Evolutionary conservation across 176 grass and related monocot species (phyloP).

Genomic region (Rhipidocladum racemiflorum): DNA sequence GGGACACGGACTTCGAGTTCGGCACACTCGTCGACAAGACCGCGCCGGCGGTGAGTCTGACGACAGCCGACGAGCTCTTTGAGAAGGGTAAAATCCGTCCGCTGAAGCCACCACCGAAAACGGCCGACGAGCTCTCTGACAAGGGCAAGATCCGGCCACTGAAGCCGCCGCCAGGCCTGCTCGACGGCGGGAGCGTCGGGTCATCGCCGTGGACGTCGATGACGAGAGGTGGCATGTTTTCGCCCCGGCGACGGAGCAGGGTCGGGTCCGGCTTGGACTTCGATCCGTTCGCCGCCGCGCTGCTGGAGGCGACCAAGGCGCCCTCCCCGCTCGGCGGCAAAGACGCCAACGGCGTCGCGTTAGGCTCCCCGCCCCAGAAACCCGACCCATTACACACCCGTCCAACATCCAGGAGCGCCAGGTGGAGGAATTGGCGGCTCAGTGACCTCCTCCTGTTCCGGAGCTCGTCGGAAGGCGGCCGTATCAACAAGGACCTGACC

Average conservation of each 20-base stretch:
- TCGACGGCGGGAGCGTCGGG: constrained; percentile 40
- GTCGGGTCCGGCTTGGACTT: constrained; percentile 63
- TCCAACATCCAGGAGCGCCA: constrained; percentile 29
- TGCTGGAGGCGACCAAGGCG: constrained; percentile 62
- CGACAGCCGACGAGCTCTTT: constrained; percentile 62
- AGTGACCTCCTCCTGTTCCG: constrained; percentile 81
- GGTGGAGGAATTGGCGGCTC: constrained; percentile 71
- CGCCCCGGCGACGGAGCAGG: constrained; percentile 43
- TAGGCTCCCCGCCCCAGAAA: constrained; percentile 14
- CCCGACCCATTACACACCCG: not conserved
- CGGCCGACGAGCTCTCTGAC: constrained; percentile 50
- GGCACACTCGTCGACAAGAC: constrained; percentile 36
- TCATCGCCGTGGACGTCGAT: constrained; percentile 59
- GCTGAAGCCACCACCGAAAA: constrained; percentile 48
- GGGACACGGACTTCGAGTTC: constrained; percentile 72
- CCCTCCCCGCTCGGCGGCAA: constrained; percentile 56
- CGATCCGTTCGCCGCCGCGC: constrained; percentile 79
- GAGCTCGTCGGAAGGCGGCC: constrained; percentile 62
- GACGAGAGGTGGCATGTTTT: constrained; percentile 33
- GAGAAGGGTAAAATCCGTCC: constrained; percentile 58
- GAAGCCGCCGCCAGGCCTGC: constrained; percentile 81
- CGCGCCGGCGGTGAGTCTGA: constrained; percentile 27
- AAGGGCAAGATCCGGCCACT: constrained; percentile 57
- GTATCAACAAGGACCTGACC: constrained; percentile 43
- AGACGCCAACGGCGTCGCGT: not conserved